phyloP scores from a whole-genome alignment of 352 stramenopile genomes.

The Phytophthora hibernalis region DNA sequence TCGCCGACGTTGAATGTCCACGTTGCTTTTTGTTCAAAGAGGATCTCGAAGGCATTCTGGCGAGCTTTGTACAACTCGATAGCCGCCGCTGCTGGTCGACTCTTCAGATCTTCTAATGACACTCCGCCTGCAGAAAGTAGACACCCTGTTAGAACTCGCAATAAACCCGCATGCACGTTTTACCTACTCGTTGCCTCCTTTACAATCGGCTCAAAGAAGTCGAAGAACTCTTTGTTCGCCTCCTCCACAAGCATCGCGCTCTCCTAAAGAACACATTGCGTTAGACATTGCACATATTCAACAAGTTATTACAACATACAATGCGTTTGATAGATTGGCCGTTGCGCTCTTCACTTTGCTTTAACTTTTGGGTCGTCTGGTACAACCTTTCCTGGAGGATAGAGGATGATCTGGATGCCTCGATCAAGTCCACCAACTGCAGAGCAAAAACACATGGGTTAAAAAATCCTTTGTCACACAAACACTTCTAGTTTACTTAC shows the following conservation, averaged over 20 bases:
- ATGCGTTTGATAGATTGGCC: constrained; percentile 52
- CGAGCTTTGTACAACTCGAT: constrained; percentile 62
- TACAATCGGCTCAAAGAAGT: constrained; percentile 59
- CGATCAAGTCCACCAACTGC: constrained; percentile 73
- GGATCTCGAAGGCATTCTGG: constrained; percentile 67
- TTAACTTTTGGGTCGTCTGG: constrained; percentile 57
- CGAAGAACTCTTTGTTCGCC: constrained; percentile 48
- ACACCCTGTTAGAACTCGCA: neutral
- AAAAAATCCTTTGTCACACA: neutral
- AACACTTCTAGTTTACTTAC: constrained; percentile 23
- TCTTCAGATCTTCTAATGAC: constrained; percentile 51
- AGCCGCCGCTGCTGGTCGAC: constrained; percentile 50
- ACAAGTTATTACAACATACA: constrained; percentile 35
- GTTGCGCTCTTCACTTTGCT: constrained; percentile 62
- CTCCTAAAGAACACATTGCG: constrained; percentile 35
- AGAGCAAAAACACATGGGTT: neutral
- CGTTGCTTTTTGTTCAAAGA: constrained; percentile 65
- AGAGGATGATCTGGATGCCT: constrained; percentile 65
- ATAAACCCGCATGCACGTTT: neutral
- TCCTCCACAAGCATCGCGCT: constrained; percentile 50
- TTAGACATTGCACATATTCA: constrained; percentile 12
- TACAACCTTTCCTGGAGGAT: constrained; percentile 73
- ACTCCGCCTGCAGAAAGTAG: constrained; percentile 40
- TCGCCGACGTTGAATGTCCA: constrained; percentile 54
- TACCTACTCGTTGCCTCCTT: constrained; percentile 52